Evolutionary conservation across 148 eudicot genomes (phyloP), one percentile per base, ranked within the genome.

Genomic region (Amaranthus hypochondriacus): DNA sequence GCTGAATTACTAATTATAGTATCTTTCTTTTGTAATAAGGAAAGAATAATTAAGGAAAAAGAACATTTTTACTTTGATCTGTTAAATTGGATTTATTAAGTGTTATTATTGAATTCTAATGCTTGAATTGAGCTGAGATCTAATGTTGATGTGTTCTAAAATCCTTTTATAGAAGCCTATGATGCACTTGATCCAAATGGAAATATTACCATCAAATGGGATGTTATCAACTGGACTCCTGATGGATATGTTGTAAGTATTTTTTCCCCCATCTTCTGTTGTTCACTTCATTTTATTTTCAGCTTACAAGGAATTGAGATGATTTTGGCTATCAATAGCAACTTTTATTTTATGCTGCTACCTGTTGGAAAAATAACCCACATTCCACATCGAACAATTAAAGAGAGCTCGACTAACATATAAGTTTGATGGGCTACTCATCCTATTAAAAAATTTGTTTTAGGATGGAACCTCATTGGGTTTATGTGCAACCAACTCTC

Each of bases 171-270:
- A 83, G 86, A 82, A 50, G 91, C 88, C 14, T 87, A 89, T 75
- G 95, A 90, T 83, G 80, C 89, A 52, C 87, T 90, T 58, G 92
- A 88, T 84, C 92, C 95, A 48, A 75, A 73, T 70, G 94, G 91
- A 76, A 89, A 89, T 56, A 86, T 87, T 51, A 89, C 94, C 14
- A 82, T 89, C 74, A 87, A 83, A 70, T 90, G 95, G 95, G 91
- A 90, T 83, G 61, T 90, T 56, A 67, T 84, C 21, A 63, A 54
- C 15, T 89, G 94, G 94, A 89, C 84, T 12, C 77, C 85, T 9
- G 89, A 89, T 88, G 91, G 95, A 74, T 87, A 88, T 73, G 72
- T 79, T 63, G 91, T 90, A 76, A 90, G 95, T 83, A 62, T 63
- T 66, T 61, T 65, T 79, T 7, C 12, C 69, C 71, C 66, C 59